phyloP scores from a whole-genome alignment of 208 protist species.

The Acanthamoeba lenticulata region DNA sequence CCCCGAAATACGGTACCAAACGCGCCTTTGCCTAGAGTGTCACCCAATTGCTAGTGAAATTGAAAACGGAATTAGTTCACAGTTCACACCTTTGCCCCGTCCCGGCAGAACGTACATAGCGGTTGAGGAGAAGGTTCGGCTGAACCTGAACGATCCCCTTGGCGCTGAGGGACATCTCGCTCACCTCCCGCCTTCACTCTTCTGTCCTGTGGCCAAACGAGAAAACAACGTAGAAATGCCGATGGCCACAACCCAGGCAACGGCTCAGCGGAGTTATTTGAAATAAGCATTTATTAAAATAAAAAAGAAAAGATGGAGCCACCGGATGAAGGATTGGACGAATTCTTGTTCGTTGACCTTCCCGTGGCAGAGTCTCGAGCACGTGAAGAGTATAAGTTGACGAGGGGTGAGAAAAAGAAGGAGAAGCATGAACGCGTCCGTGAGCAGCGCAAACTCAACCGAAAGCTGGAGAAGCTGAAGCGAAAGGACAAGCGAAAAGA shows the following conservation, averaged over 20 bases:
- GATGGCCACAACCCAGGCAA: no score
- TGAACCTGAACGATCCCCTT: neutral
- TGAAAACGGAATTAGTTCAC: neutral
- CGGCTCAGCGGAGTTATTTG: no score
- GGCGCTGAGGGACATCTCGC: neutral
- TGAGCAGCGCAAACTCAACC: neutral
- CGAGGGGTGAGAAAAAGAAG: neutral
- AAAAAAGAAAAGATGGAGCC: neutral
- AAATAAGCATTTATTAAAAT: no score
- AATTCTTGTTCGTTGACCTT: neutral
- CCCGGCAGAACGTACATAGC: neutral
- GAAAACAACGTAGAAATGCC: no score
- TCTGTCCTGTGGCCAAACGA: neutral
- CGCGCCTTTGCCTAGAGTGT: slow-evolving; percentile 38
- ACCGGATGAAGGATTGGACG: neutral
- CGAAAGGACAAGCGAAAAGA: neutral
- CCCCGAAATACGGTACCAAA: slow-evolving; percentile 34
- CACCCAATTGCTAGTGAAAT: slow-evolving; percentile 67
- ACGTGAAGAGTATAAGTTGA: neutral
- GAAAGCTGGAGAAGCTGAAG: neutral
- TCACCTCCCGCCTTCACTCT: neutral
- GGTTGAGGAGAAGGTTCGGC: neutral
- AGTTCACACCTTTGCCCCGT: neutral
- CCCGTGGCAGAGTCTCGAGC: neutral
- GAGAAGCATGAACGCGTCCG: neutral